Base-by-base conservation (phyloP, 208 protist species). In the Acanthamoeba healyi region DNA sequence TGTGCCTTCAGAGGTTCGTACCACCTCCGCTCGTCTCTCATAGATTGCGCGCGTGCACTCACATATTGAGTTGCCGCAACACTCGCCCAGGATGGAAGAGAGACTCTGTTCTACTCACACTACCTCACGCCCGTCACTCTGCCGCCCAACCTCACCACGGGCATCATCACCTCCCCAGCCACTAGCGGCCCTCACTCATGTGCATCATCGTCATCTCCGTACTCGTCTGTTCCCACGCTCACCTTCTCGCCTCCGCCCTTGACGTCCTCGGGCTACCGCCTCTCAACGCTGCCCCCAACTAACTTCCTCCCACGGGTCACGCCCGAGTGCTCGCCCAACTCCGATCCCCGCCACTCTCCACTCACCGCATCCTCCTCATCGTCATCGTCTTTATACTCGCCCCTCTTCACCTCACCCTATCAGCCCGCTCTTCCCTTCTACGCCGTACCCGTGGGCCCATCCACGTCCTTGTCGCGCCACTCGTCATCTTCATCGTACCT, bases 121-220 rank as follows among this genome's bases (percentile, higher is more conserved):
- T 79, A 79, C 29, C 70, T 79, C 17, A 79, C 70, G 36, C 70
- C 70, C 5, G 17, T 87, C 79, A 63, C 79, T 22, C 51, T 87
- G n/a, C 51, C 44, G 26, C 79, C 51, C 12, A 54, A 5, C 15
- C 32, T 87, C 0, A 26, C 61, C 14, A 7, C 17, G n/a, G 51
- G 79, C 79, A 5, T 87, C 15, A 63, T 87, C 44, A 10, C 42
- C 22, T 87, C 79, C 14, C 29, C 51, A 7, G 34, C n/a, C 67
- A 36, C 12, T 36, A n/a, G 29, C 34, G 6, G 40, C 74, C 7
- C 7, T 36, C 22, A 51, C 74, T 54, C 10, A 9, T 54, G 24
- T 26, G 24, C 44, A 29, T 26, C 44, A 54, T 54, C 74, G n/a
- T 2, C 44, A 49, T 86, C 74, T 29, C 12, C 42, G 19, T 38